These are phyloP conservation scores for Parmales sp. DNA, from an alignment of 108 stramenopile genomes.

Conservation along the genomic window DNA sequence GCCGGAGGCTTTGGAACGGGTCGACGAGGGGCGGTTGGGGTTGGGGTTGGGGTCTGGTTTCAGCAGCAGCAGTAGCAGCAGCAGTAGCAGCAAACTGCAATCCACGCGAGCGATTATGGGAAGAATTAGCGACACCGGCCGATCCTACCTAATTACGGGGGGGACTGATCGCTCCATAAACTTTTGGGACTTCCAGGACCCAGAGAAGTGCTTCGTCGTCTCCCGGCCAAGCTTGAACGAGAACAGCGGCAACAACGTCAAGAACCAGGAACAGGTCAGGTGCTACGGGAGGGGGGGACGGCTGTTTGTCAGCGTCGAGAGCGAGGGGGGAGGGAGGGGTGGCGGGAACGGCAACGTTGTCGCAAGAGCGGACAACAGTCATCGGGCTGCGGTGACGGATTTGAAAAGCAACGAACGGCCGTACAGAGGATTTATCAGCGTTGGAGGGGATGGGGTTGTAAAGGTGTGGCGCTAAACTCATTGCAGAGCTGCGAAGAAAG, in stretches of 20 bases:
- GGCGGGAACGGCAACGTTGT: conserved; percentile 29
- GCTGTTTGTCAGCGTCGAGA: neutral
- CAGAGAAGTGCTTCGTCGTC: conserved; percentile 71
- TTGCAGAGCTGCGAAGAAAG: neutral
- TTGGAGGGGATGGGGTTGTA: conserved; percentile 56
- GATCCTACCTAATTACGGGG: conserved; percentile 74
- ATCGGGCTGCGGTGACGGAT: conserved; percentile 61
- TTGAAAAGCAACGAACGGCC: conserved; percentile 55
- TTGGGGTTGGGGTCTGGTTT: too few species aligned
- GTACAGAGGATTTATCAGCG: conserved; percentile 45
- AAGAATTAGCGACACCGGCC: conserved; percentile 37
- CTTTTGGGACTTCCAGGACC: conserved; percentile 74
- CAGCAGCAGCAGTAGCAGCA: too few species aligned
- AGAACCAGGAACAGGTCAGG: conserved; percentile 54
- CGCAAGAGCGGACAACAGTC: conserved; percentile 30
- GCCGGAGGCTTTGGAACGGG: too few species aligned
- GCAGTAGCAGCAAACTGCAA: too few species aligned
- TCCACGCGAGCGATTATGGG: conserved; percentile 66
- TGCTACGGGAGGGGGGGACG: conserved; percentile 26
- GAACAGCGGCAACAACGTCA: conserved; percentile 56
- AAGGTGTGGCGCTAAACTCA: conserved; percentile 48
- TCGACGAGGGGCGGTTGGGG: too few species aligned
- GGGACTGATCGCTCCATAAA: conserved; percentile 69
- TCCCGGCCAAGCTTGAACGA: conserved; percentile 48
- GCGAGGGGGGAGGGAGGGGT: conserved; percentile 6